Conservation (phyloP, 192 early-diverging fungal genomes). For the Backusella mclennaniae region DNA sequence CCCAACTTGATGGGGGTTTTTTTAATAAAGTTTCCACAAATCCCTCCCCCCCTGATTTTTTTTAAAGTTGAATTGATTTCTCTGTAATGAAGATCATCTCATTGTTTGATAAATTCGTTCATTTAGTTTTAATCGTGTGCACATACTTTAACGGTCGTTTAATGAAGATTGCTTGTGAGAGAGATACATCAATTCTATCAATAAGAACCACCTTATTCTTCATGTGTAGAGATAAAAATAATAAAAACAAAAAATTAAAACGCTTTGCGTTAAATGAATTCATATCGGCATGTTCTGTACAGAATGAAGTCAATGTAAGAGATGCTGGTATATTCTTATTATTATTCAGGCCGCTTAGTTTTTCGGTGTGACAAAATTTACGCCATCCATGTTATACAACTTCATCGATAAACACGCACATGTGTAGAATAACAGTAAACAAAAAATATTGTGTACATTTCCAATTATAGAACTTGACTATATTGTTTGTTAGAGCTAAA, state of each 20-base stretch:
- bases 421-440: neutral
- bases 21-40: no score
- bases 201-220: no score
- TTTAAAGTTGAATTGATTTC: neutral
- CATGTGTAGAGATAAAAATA: no score
- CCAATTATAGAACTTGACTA: neutral
- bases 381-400: neutral
- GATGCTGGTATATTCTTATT: neutral
- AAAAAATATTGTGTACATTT: neutral
- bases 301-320: neutral
- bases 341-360: neutral
- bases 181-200: no score
- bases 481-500: neutral
- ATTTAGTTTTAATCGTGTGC: neutral
- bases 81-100: neutral
- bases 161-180: no score
- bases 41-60: neutral
- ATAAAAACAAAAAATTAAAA: no score
- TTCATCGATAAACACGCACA: neutral
- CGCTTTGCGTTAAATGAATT: no score
- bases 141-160: neutral
- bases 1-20: neutral
- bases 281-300: neutral
- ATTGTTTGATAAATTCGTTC: neutral
- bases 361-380: neutral